Conservation (phyloP, 192 early-diverging fungal genomes). For the Entomortierella beljakovae region DNA sequence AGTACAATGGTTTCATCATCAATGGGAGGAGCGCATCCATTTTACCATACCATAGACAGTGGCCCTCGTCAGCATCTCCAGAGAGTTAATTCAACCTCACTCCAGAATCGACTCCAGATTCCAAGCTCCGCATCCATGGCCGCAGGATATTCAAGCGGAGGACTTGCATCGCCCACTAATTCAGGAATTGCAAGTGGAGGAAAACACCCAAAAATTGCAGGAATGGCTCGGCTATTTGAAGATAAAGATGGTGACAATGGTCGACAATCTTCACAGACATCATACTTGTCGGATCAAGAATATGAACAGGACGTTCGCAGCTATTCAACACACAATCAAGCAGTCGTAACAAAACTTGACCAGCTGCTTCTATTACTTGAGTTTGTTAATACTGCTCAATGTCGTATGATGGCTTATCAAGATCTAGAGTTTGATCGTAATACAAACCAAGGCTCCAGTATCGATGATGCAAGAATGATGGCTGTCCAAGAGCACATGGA, state of each 20-base stretch:
- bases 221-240: conserved; percentile 41
- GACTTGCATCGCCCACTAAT: background rate
- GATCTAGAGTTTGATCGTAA: conserved; percentile 36
- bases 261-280: too few relatives aligned
- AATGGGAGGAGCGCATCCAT: conserved; percentile 7
- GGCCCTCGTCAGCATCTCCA: conserved; percentile 22
- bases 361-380: conserved; percentile 41
- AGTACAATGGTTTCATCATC: conserved; percentile 37
- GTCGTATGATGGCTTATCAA: conserved; percentile 54
- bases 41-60: conserved; percentile 25
- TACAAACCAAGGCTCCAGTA: background rate
- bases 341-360: conserved; percentile 33
- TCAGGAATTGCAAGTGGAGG: background rate
- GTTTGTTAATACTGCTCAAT: conserved; percentile 51
- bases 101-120: conserved; percentile 22
- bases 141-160: background rate
- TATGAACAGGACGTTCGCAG: background rate
- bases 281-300: background rate
- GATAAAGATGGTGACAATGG: background rate
- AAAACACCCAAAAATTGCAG: conserved; percentile 39
- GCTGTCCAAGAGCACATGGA: conserved; percentile 64
- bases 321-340: background rate
- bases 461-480: conserved; percentile 69
- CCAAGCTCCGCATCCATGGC: conserved; percentile 17
- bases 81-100: conserved; percentile 13